Conservation (phyloP, 352 stramenopile genomes). For the Thalassiosira livingstoniorum region DNA sequence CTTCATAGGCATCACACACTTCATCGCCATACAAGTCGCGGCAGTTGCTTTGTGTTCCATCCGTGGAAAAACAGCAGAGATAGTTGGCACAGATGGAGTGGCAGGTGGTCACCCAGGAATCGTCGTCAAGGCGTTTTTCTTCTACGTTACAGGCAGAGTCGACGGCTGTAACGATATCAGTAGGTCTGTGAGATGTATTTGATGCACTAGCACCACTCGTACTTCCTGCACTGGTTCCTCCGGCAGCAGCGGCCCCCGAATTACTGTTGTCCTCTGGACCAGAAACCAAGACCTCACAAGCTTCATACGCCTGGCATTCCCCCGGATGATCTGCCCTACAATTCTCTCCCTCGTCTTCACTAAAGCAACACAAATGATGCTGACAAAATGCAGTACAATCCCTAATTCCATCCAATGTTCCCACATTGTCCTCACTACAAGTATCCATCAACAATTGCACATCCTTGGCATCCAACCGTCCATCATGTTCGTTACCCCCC, state of each 20-base stretch:
- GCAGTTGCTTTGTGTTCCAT: conserved; percentile 40
- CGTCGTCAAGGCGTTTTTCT: neutral
- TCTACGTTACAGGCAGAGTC: conserved; percentile 15
- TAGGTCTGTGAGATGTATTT: neutral
- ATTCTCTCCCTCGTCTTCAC: conserved; percentile 19
- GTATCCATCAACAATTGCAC: conserved; percentile 28
- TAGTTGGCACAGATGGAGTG: conserved; percentile 45
- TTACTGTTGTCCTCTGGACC: conserved; percentile 8
- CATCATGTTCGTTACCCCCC: neutral
- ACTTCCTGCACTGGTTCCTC: neutral
- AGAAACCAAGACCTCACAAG: conserved; percentile 35
- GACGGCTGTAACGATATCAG: conserved; percentile 12
- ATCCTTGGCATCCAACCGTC: conserved; percentile 29
- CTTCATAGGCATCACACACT: conserved; percentile 36
- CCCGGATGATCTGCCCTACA: conserved; percentile 3
- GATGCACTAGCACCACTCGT: neutral
- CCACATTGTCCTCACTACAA: conserved; percentile 24
- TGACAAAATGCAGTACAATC: conserved; percentile 56
- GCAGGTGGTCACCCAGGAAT: conserved; percentile 34
- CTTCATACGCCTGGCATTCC: conserved; percentile 35
- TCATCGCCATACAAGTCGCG: conserved; percentile 11
- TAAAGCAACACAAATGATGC: conserved; percentile 59
- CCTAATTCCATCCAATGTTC: conserved; percentile 38
- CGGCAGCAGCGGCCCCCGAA: neutral
- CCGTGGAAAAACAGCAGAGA: conserved; percentile 43